phyloP scores from a whole-genome alignment of 2,329 filamentous ascomycete genomes.

The Akanthomyces dipterigenus region DNA sequence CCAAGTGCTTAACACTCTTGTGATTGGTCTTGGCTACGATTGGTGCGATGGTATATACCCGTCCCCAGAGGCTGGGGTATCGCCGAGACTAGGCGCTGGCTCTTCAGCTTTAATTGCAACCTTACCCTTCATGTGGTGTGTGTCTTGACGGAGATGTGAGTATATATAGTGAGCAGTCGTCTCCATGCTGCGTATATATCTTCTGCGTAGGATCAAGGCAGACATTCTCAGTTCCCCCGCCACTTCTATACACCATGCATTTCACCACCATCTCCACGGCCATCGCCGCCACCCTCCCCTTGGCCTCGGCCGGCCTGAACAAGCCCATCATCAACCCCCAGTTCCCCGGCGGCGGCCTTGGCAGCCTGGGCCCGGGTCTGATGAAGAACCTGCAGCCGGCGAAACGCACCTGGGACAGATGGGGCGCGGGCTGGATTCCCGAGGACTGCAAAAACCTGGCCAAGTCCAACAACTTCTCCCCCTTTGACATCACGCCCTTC shows the following conservation, averaged over 20 bases:
- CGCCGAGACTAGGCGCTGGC: too few species aligned
- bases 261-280: neutral
- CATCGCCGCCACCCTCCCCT: neutral
- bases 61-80: too few species aligned
- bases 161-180: too few species aligned
- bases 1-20: too few species aligned
- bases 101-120: too few species aligned
- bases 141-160: too few species aligned
- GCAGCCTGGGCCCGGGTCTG: constrained; percentile 9
- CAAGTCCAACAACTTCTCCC: constrained; percentile 14
- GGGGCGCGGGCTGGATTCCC: constrained; percentile 18
- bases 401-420: constrained; percentile 15
- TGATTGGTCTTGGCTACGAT: too few species aligned
- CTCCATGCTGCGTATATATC: too few species aligned
- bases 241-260: neutral
- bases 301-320: constrained; percentile 4
- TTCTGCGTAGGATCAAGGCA: too few species aligned
- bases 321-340: constrained; percentile 11
- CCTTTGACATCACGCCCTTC: constrained; percentile 20
- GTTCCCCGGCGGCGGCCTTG: constrained; percentile 9
- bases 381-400: constrained; percentile 11
- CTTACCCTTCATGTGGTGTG: too few species aligned
- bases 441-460: constrained; percentile 16
- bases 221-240: too few species aligned
- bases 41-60: too few species aligned